These are phyloP conservation scores for Mucor saturninus DNA, from an alignment of 371 early-diverging fungal genomes.

Conservation along the genomic window DNA sequence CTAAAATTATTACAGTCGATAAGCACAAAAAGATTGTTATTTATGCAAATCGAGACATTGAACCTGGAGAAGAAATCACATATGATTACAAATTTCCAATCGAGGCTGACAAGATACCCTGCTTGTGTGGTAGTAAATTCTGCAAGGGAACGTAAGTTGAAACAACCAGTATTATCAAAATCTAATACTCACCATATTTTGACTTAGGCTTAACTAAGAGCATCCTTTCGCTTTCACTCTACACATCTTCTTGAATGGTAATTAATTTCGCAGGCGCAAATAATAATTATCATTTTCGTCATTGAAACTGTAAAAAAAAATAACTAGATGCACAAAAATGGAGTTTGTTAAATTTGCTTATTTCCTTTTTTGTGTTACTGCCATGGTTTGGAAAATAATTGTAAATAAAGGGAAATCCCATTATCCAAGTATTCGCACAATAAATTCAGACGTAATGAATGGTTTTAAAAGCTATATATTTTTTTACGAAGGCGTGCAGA, in stretches of 20 bases:
- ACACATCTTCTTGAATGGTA: not conserved
- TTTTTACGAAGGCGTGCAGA: too few relatives aligned
- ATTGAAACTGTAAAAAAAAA: slow-evolving; percentile 2
- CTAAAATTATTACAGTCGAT: slow-evolving; percentile 87
- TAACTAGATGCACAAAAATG: not conserved
- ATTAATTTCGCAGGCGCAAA: slow-evolving; percentile 11
- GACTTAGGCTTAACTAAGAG: slow-evolving; percentile 13
- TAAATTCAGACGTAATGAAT: too few relatives aligned
- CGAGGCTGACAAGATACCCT: slow-evolving; percentile 93
- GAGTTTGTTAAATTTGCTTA: too few relatives aligned
- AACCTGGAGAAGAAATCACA: slow-evolving; percentile 96
- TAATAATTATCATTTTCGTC: slow-evolving; percentile 5
- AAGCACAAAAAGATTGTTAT: slow-evolving; percentile 93
- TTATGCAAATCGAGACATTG: slow-evolving; percentile 87
- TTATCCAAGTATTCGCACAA: too few relatives aligned
- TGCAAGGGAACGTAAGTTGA: slow-evolving; percentile 78
- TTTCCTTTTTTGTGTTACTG: too few relatives aligned
- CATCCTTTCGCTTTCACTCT: not conserved
- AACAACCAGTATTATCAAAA: not conserved
- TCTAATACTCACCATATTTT: not conserved
- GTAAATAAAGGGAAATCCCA: too few relatives aligned
- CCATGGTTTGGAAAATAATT: too few relatives aligned
- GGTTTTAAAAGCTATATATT: too few relatives aligned
- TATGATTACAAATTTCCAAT: slow-evolving; percentile 98
- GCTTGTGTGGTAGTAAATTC: slow-evolving; percentile 85